Evolutionary conservation across 495 filamentous ascomycete genomes (phyloP), one percentile per base, ranked within the genome.

Genomic region (Aspergillus cavernicola): DNA sequence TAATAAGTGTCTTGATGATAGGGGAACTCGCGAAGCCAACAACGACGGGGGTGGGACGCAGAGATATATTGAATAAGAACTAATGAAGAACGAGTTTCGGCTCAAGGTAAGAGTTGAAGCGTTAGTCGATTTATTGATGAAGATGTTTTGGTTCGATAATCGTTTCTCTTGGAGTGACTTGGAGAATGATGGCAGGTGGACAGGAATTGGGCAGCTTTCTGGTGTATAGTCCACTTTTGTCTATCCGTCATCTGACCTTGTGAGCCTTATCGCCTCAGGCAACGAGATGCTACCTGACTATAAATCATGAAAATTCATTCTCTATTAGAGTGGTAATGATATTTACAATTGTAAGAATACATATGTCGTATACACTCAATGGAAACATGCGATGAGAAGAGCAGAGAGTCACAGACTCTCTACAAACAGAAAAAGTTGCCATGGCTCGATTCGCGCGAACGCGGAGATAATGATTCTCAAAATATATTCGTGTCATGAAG

Each of bases 311-410:
- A 41, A 18, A n/a, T 18, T 4, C 6, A 19, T 11, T 23, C 4
- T 4, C 22, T 12, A 22, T 15, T 16, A 19, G 24, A 45, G 15
- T 37, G 35, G 43, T 44, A 23, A 38, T 45, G 11, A n/a, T 53
- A 53, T 53, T 26, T 53, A 53, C 50, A 53, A 32, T 9, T 10
- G 15, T 49, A 42, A 31, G 26, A 22, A 29, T 49, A 49, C 41
- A 53, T 46, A 20, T 13, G 18, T 15, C 16, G 40, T 44, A 43
- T 49, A 41, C 44, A 49, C n/a, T 37, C 19, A n/a, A 36, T 48
- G 26, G 20, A 3, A 38, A 35, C 32, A 13, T 13, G 11, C 13
- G 28, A 47, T 47, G 24, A n/a, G 31, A 35, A 19, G 13, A 37
- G 15, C 11, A 31, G 38, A 38, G 32, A 37, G 15, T 22, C 15